Evolutionary conservation across 106 monocot species (phyloP), one percentile per base, ranked within the genome.

Genomic region (Cymbidium sinense): DNA sequence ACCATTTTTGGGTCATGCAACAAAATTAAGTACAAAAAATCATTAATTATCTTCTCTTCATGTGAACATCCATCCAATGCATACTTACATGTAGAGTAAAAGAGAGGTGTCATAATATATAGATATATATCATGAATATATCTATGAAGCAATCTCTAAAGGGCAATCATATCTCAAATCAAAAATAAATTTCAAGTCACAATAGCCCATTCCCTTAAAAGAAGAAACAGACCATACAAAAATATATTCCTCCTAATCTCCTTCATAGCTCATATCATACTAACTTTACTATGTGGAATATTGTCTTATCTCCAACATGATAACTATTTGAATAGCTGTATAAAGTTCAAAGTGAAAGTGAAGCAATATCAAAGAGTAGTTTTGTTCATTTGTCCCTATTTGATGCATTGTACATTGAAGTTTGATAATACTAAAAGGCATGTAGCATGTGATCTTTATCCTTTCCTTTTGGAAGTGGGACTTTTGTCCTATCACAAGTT

Each of bases 61-160:
- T 58, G 58, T 58, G n/a, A 58, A n/a, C 21, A 58, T n/a, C 23
- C 20, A 52, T n/a, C 19, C 51, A 58, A n/a, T 6, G 21, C 58
- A 58, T 23, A 8, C 10, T n/a, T n/a, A 58, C 58, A n/a, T 58
- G 58, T 23, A n/a, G 23, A 58, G 58, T 58, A 6, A 23, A 23
- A 58, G 58, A 58, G 58, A 58, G 58, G 58, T 23, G 58, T 58
- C 58, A 23, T 58, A 58, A n/a, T n/a, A n/a, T n/a, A n/a, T n/a
- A n/a, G n/a, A n/a, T n/a, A n/a, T n/a, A n/a, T n/a, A n/a, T n/a
- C n/a, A n/a, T n/a, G n/a, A n/a, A n/a, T n/a, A n/a, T n/a, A n/a
- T n/a, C n/a, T n/a, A n/a, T n/a, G n/a, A n/a, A n/a, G n/a, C n/a
- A n/a, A n/a, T n/a, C n/a, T n/a, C n/a, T n/a, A n/a, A n/a, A n/a